Base-by-base conservation (phyloP, 106 monocot species). In the Phalaenopsis equestris region DNA sequence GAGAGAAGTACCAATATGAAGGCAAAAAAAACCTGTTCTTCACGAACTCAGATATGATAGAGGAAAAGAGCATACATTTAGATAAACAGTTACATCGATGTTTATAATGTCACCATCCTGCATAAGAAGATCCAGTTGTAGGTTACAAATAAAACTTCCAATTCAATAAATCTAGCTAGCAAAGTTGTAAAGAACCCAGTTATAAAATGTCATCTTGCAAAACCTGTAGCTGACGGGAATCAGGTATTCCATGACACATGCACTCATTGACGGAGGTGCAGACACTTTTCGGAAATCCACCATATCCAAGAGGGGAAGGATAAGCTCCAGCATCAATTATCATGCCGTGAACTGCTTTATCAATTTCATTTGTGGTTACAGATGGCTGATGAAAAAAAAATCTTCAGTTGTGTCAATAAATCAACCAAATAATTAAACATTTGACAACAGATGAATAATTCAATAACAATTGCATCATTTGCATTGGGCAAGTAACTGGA, bases 241-340 rank as follows among this genome's bases (percentile, higher is more conserved):
- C 99, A 55, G 99, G 99, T 83, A 99, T 90, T 30, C 99, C 99
- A 82, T 99, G 92, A 77, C 94, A 99, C 91, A 99, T 92, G 86
- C 99, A 99, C 79, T 99, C 99, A 91, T 99, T 99, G 16, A 99
- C 92, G 57, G 93, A 99, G 72, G 99, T 99, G 79, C 92, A 99
- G 8, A 99, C 86, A 81, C 99, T 95, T 82, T 99, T 99, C 38
- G 99, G 99, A 82, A 93, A 99, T 75, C 93, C 89, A 65, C 99
- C 87, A 86, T 93, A 99, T 21, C 99, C 99, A 83, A 99, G 91
- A 67, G 91, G 92, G 30, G 94, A 95, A 78, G 99, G 99, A 93
- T 99, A 99, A 75, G 92, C 99, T 47, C 94, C 99, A 38, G 91
- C 89, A 64, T 99, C 90, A 86, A 93, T 90, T 56, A 95, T 99